Percentiles rank a stretch among this genome's conserved stretches.
These are phyloP conservation scores for Boletus rex-veris DNA, from an alignment of 768 basidiomycete genomes.

Conservation along the genomic window DNA sequence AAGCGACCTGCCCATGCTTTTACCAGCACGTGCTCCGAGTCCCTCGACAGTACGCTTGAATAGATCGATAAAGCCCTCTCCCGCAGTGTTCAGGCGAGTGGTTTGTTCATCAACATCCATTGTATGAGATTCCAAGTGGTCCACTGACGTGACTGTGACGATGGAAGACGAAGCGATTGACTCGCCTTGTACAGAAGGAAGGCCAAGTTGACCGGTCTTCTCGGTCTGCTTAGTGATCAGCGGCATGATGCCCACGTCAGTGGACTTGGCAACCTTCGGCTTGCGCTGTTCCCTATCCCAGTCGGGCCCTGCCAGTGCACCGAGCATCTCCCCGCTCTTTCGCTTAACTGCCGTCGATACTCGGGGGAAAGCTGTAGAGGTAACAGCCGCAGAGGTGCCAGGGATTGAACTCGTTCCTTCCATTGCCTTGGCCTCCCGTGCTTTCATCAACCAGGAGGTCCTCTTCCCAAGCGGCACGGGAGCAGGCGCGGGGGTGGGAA, in stretches of 20 bases:
- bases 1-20: slow-evolving; percentile 59
- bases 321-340: slow-evolving; percentile 57
- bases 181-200: slow-evolving; percentile 4
- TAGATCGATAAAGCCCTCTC: slow-evolving; percentile 55
- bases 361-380: slow-evolving; percentile 8
- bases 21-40: slow-evolving; percentile 55
- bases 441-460: slow-evolving; percentile 79
- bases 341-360: slow-evolving; percentile 46
- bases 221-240: slow-evolving; percentile 14
- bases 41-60: slow-evolving; percentile 73
- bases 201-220: neutral
- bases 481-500: slow-evolving; percentile 36
- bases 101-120: slow-evolving; percentile 21
- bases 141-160: neutral
- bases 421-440: slow-evolving; percentile 66
- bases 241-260: slow-evolving; percentile 33
- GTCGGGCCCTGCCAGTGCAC: slow-evolving; percentile 10
- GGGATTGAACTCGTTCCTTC: slow-evolving; percentile 43
- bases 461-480: slow-evolving; percentile 53
- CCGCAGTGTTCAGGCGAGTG: slow-evolving; percentile 8
- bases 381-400: slow-evolving; percentile 1
- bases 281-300: slow-evolving; percentile 42
- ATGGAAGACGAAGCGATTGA: neutral
- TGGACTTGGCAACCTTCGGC: slow-evolving; percentile 48
- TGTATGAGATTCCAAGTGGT: slow-evolving; percentile 21